Evolutionary conservation across 148 eudicot species (phyloP).

Genomic region (Rhododendron simsii): DNA sequence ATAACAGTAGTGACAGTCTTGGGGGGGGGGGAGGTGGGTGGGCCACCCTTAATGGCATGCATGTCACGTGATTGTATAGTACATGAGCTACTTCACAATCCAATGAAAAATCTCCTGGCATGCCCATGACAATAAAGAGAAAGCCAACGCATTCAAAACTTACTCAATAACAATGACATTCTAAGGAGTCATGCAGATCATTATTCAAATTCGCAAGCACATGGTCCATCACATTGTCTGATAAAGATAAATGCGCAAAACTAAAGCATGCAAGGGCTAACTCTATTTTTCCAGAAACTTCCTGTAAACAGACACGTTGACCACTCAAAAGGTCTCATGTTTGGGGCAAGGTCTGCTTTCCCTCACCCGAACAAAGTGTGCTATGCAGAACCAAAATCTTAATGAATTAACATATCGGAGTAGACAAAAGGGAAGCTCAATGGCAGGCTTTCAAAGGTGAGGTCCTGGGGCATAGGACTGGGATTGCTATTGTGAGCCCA

Average conservation of each 20-base stretch:
- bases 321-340: background rate
- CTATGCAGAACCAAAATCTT: background rate
- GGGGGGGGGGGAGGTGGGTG: too few relatives aligned
- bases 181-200: background rate
- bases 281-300: background rate
- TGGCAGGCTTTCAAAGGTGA: conserved; percentile 2
- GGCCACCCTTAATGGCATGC: too few relatives aligned
- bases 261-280: background rate
- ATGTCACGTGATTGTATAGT: background rate
- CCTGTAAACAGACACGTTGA: background rate
- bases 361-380: background rate
- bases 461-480: background rate
- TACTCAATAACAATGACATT: background rate
- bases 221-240: background rate
- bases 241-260: background rate
- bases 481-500: background rate
- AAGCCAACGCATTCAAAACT: background rate
- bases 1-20: too few relatives aligned
- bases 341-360: background rate
- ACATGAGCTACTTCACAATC: background rate
- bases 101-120: background rate
- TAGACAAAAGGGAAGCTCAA: background rate
- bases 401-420: background rate
- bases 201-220: background rate
- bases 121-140: background rate